Evolutionary conservation across 768 basidiomycete genomes (phyloP).

Genomic region (Trametes meyenii): DNA sequence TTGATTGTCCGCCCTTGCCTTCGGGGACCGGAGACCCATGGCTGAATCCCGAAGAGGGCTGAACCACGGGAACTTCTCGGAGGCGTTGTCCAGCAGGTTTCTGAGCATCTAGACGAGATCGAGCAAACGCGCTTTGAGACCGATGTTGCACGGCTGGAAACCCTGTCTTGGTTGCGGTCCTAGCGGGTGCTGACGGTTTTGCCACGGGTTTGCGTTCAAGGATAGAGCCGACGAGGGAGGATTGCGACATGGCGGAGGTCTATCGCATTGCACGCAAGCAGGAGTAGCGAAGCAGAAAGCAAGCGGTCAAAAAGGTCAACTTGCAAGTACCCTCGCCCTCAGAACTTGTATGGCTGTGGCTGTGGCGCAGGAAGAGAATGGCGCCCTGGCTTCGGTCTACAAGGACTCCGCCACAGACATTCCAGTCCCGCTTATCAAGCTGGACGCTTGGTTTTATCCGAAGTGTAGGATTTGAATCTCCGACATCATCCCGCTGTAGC

Average conservation of each 20-base stretch:
- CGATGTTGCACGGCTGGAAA: conserved; percentile 46
- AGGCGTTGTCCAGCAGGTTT: conserved; percentile 17
- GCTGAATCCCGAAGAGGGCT: conserved; percentile 22
- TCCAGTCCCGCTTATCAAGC: neutral
- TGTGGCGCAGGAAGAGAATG: too few species aligned
- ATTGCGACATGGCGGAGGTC: conserved; percentile 1
- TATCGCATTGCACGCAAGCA: conserved; percentile 1
- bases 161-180: conserved; percentile 33
- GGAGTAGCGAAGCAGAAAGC: neutral
- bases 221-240: conserved; percentile 47
- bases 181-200: conserved; percentile 29
- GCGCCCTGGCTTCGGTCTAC: too few species aligned
- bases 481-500: conserved; percentile 14
- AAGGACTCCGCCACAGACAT: neutral
- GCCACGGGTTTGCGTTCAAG: conserved; percentile 43
- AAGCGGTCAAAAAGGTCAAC: neutral
- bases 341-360: too few species aligned
- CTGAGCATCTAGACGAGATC: conserved; percentile 32
- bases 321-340: neutral
- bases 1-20: neutral
- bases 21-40: neutral
- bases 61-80: conserved; percentile 27
- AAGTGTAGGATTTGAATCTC: conserved; percentile 1
- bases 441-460: neutral
- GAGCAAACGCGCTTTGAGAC: conserved; percentile 43